Percentiles rank a stretch among this genome's conserved stretches.
phyloP scores from a whole-genome alignment of 1,284 basidiomycete species.

The Sporisorium graminicola region DNA sequence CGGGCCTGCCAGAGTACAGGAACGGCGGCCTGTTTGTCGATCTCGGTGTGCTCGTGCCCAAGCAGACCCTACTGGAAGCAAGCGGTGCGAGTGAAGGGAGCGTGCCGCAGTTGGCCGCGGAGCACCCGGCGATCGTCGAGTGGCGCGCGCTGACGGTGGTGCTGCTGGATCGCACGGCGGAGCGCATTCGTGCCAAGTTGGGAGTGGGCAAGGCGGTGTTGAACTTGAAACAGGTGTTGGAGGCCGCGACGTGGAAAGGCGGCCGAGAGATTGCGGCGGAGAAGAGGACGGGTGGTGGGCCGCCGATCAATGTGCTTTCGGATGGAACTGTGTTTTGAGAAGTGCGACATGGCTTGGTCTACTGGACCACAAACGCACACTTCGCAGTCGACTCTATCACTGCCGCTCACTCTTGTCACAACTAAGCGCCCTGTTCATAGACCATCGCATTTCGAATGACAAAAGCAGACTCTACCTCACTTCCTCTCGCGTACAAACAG shows the following conservation, averaged over 20 bases:
- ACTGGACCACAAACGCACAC: too few relatives aligned
- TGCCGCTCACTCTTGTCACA: neutral
- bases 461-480: constrained; percentile 7
- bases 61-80: constrained; percentile 71
- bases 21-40: constrained; percentile 83
- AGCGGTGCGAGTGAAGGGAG: constrained; percentile 68
- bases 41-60: constrained; percentile 73
- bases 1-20: constrained; percentile 69
- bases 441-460: neutral
- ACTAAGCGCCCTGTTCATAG: neutral
- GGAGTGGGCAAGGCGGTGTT: constrained; percentile 73
- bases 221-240: constrained; percentile 86
- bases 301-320: constrained; percentile 75
- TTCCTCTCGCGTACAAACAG: constrained; percentile 55
- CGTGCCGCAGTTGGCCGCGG: constrained; percentile 74
- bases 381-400: too few relatives aligned
- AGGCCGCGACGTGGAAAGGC: constrained; percentile 95
- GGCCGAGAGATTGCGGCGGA: constrained; percentile 85
- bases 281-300: constrained; percentile 81
- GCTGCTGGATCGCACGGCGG: constrained; percentile 73
- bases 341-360: too few relatives aligned
- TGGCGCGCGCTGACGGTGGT: constrained; percentile 96
- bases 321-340: constrained; percentile 44
- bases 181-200: constrained; percentile 33
- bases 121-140: constrained; percentile 91